Conservation (phyloP, 2,329 filamentous ascomycete species). For the Apiospora marii region DNA sequence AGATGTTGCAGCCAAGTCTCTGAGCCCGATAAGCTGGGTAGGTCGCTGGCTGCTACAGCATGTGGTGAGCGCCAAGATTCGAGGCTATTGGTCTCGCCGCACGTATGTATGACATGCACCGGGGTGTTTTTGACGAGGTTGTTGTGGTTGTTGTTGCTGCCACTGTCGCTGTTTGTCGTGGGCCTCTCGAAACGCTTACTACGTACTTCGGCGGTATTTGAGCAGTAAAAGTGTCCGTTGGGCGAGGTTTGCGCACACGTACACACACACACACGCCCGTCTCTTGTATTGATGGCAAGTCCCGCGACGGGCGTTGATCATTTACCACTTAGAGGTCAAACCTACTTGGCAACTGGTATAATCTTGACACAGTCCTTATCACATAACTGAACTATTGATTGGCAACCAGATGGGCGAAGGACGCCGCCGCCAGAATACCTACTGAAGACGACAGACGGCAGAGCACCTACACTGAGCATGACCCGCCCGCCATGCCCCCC, state of each 20-base stretch:
- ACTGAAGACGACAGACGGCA: neutral
- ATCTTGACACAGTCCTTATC: neutral
- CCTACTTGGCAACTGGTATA: no score
- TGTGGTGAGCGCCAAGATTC: conserved; percentile 15
- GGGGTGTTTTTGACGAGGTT: neutral
- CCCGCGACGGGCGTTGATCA: neutral
- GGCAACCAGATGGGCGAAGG: neutral
- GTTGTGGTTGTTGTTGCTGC: neutral
- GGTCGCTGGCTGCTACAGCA: neutral
- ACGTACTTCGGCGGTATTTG: neutral
- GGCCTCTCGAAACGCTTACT: neutral
- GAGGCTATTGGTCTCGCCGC: conserved; percentile 17
- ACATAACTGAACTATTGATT: neutral
- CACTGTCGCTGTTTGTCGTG: neutral
- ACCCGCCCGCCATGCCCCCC: neutral
- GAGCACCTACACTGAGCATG: neutral
- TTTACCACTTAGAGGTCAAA: neutral
- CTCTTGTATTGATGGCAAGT: neutral
- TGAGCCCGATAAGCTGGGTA: conserved; percentile 17
- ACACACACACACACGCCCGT: neutral
- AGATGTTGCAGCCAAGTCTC: conserved; percentile 19
- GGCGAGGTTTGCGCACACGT: neutral
- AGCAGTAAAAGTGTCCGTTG: neutral
- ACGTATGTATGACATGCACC: conserved; percentile 19
- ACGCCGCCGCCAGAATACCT: neutral